A percentile compares a stretch with the other conserved stretches of the same genome.
phyloP scores from a whole-genome alignment of 2,329 filamentous ascomycete genomes.

The Ophiostoma quercus region DNA sequence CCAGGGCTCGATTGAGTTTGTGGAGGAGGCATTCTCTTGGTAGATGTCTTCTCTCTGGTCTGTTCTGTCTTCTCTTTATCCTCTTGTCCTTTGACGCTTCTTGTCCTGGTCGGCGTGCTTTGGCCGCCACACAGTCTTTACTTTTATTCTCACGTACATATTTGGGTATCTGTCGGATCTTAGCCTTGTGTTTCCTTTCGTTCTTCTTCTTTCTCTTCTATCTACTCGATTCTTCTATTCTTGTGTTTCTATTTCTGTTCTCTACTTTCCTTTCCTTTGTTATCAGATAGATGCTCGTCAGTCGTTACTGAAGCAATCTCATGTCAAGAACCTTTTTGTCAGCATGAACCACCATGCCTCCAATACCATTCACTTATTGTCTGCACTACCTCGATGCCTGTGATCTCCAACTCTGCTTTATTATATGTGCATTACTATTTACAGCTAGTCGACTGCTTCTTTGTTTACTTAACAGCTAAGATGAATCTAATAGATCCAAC shows the following conservation, averaged over 20 bases:
- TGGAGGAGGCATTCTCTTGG: slow-evolving; percentile 71
- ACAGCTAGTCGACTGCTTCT: not conserved
- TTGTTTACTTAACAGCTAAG: not conserved
- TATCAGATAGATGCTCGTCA: slow-evolving; percentile 11
- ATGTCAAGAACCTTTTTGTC: slow-evolving; percentile 4
- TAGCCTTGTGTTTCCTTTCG: not conserved
- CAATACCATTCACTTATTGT: not conserved
- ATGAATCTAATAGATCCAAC: too few species aligned
- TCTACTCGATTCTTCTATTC: not conserved
- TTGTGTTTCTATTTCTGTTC: not conserved
- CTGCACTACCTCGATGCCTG: too few species aligned
- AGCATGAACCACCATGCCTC: not conserved
- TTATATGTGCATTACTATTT: not conserved
- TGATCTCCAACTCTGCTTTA: too few species aligned
- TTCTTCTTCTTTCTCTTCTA: not conserved
- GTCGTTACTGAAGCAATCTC: slow-evolving; percentile 6
- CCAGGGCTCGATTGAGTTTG: slow-evolving; percentile 65
- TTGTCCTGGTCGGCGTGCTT: not conserved
- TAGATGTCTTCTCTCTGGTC: slow-evolving; percentile 31
- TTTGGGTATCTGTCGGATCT: not conserved
- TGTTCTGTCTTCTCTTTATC: not conserved
- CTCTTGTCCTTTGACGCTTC: slow-evolving; percentile 1
- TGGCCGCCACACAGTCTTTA: slow-evolving; percentile 7
- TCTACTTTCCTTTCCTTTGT: slow-evolving; percentile 1
- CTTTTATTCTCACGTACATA: slow-evolving; percentile 8